Evolutionary conservation across 257 asterid species (phyloP).

Genomic region (Solanum piurae): DNA sequence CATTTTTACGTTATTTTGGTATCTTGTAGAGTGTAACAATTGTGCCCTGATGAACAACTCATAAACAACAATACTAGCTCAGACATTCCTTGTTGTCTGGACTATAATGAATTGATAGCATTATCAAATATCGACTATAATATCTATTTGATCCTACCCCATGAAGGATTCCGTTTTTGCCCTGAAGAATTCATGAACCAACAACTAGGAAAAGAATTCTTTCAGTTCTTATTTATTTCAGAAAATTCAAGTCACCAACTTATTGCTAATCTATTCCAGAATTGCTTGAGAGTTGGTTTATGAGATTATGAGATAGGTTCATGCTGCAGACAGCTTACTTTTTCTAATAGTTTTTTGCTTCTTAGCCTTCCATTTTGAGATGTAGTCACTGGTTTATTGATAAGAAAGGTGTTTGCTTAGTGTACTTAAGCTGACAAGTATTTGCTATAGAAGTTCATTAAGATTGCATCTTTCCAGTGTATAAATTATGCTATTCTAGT

Average conservation of each 20-base stretch:
- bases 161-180: background rate
- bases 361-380: background rate
- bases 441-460: background rate
- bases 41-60: background rate
- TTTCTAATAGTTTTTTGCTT: background rate
- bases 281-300: background rate
- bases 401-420: background rate
- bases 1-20: background rate
- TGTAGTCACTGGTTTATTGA: background rate
- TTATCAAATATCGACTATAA: background rate
- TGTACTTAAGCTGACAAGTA: background rate
- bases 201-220: background rate
- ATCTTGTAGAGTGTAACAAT: background rate
- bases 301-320: background rate
- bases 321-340: background rate
- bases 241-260: background rate
- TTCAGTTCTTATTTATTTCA: background rate
- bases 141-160: background rate
- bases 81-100: background rate
- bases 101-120: background rate
- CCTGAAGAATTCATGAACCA: background rate
- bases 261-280: background rate
- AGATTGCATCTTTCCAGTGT: background rate
- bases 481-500: background rate
- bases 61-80: background rate